A percentile compares a stretch with the other conserved stretches of the same genome.
Conservation (phyloP, 2,329 filamentous ascomycete genomes). For the Trichophyton mentagrophytes region DNA sequence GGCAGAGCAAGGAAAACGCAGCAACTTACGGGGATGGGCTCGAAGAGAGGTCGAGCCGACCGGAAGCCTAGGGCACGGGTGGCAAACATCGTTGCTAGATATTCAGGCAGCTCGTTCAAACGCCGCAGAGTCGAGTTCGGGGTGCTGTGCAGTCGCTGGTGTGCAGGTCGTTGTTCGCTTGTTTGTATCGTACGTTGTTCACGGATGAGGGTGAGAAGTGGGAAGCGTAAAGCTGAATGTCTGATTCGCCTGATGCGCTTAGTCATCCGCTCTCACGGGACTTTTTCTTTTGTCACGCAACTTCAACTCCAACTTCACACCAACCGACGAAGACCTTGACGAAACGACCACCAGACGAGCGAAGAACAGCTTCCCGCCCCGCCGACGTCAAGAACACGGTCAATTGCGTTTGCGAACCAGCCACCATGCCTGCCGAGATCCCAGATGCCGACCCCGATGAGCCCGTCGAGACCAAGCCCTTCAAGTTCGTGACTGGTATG, state of each 20-base stretch:
- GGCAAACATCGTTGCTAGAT: slow-evolving; percentile 45
- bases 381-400: not conserved
- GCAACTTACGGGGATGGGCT: slow-evolving; percentile 57
- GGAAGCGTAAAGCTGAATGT: not conserved
- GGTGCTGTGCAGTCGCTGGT: not conserved
- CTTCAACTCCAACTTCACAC: slow-evolving; percentile 11
- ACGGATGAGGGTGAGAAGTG: not conserved
- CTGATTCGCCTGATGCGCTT: not conserved
- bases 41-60: slow-evolving; percentile 33
- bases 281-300: not conserved
- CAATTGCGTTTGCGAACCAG: slow-evolving; percentile 27
- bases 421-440: slow-evolving; percentile 69
- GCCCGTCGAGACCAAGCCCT: slow-evolving; percentile 88
- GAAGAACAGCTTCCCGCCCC: not conserved
- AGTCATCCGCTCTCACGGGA: slow-evolving; percentile 9
- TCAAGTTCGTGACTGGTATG: slow-evolving; percentile 99
- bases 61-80: slow-evolving; percentile 54
- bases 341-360: not conserved
- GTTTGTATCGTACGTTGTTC: not conserved
- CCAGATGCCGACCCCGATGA: slow-evolving; percentile 52
- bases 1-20: slow-evolving; percentile 5
- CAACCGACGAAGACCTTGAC: not conserved
- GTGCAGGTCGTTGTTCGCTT: not conserved
- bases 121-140: not conserved
- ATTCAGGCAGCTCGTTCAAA: not conserved